Base-by-base conservation (phyloP, 2,329 filamentous ascomycete genomes). In the Sclerotinia sclerotiorum region DNA sequence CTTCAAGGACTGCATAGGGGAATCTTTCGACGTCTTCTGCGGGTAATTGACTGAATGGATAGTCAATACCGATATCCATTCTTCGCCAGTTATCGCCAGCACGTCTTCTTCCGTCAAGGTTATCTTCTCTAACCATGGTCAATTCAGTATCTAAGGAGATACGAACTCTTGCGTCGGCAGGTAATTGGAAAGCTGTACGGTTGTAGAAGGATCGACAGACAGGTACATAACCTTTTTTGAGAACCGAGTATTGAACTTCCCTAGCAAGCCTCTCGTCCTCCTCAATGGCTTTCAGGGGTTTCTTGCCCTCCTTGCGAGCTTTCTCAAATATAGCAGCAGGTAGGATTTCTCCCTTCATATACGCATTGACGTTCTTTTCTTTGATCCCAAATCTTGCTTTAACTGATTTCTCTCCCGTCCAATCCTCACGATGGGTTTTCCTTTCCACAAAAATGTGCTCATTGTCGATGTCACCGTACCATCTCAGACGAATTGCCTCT, bases 341-440 rank as follows among this genome's bases (percentile, higher is more conserved):
- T 2, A 93, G 92, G 77, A 97, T 85, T 74, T 93, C 88, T 67
- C 95, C 95, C 63, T 85, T 85, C 80, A 99, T 83, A 78, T 94
- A 99, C 19, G 92, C 86, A 77, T 98, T 98, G 77, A 99, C 90
- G 71, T 97, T 92, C 85, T 99, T 99, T 82, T 99, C 95, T 82
- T 99, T 98, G 72, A 95, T 84, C 11, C 91, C 86, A 77, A 99
- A 99, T 55, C 95, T 91, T 55, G 95, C 94, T 82, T 99, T 99
- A 81, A 99, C 95, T 1, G 94, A 98, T 82, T 98, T 97, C 79
- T 99, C 95, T 69, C 95, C 95, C 0, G 95, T 99, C 95, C 95
- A 99, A 79, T 99, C 95, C 80, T 99, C 95, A 51, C 95, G 90
- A 82, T 99, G 95, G 0, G 95, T 99, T 82, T 99, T 99, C 71